Base-by-base conservation (phyloP, 495 filamentous ascomycete species). In the Aspergillus ostianus region DNA sequence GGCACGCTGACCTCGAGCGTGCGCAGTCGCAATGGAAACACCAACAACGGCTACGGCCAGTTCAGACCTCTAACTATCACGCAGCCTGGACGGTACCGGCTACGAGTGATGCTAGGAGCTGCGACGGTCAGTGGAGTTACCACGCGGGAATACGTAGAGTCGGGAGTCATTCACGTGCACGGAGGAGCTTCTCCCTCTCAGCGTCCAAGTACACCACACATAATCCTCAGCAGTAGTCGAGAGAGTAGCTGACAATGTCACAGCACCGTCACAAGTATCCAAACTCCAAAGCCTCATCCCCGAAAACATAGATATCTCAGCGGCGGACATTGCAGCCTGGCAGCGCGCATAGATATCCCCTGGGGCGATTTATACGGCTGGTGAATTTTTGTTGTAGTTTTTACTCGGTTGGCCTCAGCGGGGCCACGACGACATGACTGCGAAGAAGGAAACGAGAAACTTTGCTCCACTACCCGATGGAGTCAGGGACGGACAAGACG, bases 241-340 rank as follows among this genome's bases (percentile, higher is more conserved):
- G 63, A 63, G 59, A 68, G 30, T 7, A 55, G 68, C 32, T 19
- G 12, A 63, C 7, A 10, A 20, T 52, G 32, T 51, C 53, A 32
- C 58, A 77, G 75, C 66, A 57, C 57, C 71, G 8, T 41, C 60
- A n/a, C 70, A 73, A 41, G 48, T 74, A 17, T 56, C 62, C 6
- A 70, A 57, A 51, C 62, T 75, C 3, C 71, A 70, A 46, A 62
- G 49, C 54, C 67, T 78, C 23, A 68, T 71, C 15, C 57, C 67
- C 23, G 73, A 78, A 53, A 75, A 75, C 27, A 59, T 76, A 23
- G 75, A 72, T 58, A 75, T 78, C 46, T 68, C 75, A 2, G 50
- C 62, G 2, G 65, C 64, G 4, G 72, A 78, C 21, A 76, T 78
- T 53, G 65, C 66, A 1, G 59, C 56, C 15, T 76, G 75, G 73